Base-by-base conservation (phyloP, 495 filamentous ascomycete species). In the Talaromyces adpressus region DNA sequence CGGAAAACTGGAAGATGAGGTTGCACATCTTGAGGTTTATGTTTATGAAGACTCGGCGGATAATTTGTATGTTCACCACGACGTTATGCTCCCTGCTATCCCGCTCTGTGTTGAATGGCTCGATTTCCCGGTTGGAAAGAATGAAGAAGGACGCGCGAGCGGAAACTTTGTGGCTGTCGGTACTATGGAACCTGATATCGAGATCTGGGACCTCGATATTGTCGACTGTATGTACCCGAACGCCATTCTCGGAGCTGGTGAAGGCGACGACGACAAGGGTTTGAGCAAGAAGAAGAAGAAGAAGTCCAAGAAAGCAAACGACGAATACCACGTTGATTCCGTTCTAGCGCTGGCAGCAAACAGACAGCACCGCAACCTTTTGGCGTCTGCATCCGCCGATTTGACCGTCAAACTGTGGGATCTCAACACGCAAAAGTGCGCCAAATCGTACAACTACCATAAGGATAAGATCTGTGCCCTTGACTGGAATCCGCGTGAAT, bases 401-500 rank as follows among this genome's bases (percentile, higher is more conserved):
- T 90, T 92, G 71, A 98, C 94, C 1, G 86, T 97, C 62, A 99
- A 99, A 77, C 82, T 99, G 7, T 99, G 94, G 94, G 95, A 99
- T 76, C 79, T 99, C 54, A 89, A 90, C 75, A 97, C 91, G 6
- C 79, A 87, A 52, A 92, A 87, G 73, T 96, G 92, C 75, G 95
- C 94, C 66, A 91, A 97, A 77, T 97, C 92, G 23, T 99, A 99
- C 79, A 82, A 82, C 18, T 78, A 85, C 71, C 92, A 96, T 77
- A 94, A 90, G 45, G 93, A 97, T 79, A 98, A 98, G 77, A 91
- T 97, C 58, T 98, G 95, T 82, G 90, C 93, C 6, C 74, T 98
- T 52, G 86, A 93, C 66, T 99, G 94, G 94, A 91, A 97, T 81
- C 84, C 88, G 0, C 84, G 79, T 51, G 89, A 97, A 69, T 86